phyloP scores from a whole-genome alignment of 176 grass and related monocot genomes.

The Hordeum vulgare region MorexV3_pseudomolecules_assembly NC_058521.1:584568896-584569395 shows the following conservation, averaged over 20 bases:
- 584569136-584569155: not conserved
- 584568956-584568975: not conserved
- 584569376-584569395: too few relatives aligned
- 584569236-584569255: too few relatives aligned
- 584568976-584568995: not conserved
- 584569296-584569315: not conserved
- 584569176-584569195: too few relatives aligned
- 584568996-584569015: not conserved
- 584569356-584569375: too few relatives aligned
- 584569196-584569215: not conserved
- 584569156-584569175: not conserved
- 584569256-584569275: not conserved
- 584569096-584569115: constrained; percentile 58
- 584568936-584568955: not conserved
- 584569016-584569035: not conserved
- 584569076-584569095: constrained; percentile 40
- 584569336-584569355: too few relatives aligned
- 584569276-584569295: not conserved
- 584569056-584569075: constrained; percentile 46
- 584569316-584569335: not conserved
- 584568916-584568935: constrained; percentile 26
- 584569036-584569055: not conserved
- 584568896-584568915: constrained; percentile 52
- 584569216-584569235: not conserved
- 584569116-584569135: constrained; percentile 54